These are phyloP conservation scores for Hemerocallis citrina DNA, from an alignment of 106 monocot genomes.

Conservation along the genomic window DNA sequence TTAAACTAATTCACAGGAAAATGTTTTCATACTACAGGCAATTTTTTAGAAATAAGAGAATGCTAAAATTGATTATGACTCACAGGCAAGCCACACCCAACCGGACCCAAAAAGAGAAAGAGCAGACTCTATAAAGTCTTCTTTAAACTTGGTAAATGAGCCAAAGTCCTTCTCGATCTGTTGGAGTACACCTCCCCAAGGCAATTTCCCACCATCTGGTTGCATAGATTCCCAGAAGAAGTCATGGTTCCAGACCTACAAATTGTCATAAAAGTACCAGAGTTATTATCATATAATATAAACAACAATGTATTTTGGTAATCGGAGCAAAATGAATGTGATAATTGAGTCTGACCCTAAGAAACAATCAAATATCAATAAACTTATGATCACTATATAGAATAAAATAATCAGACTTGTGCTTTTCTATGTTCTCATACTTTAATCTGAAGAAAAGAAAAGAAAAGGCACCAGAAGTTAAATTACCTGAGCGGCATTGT, in stretches of 20 bases:
- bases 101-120: conserved; percentile 75
- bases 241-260: conserved; percentile 92
- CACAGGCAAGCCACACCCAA: conserved; percentile 95
- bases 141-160: conserved; percentile 70
- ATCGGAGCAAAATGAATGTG: not conserved
- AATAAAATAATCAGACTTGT: not conserved
- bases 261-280: not conserved
- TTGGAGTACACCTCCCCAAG: conserved; percentile 62
- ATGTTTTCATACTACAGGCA: not conserved
- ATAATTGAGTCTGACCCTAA: not conserved
- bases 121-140: conserved; percentile 62
- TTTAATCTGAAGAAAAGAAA: not conserved
- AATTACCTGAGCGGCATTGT: conserved; percentile 77
- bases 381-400: not conserved
- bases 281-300: not conserved
- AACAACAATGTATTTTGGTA: not conserved
- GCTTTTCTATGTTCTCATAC: not conserved
- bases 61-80: conserved; percentile 27
- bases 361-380: not conserved
- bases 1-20: no score
- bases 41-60: not conserved
- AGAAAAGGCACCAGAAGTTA: not conserved
- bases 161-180: conserved; percentile 98
- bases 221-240: conserved; percentile 99
- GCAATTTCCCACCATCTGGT: conserved; percentile 65